phyloP scores from a whole-genome alignment of 2,329 filamentous ascomycete species.

The Zymoseptoria ardabiliae region DNA sequence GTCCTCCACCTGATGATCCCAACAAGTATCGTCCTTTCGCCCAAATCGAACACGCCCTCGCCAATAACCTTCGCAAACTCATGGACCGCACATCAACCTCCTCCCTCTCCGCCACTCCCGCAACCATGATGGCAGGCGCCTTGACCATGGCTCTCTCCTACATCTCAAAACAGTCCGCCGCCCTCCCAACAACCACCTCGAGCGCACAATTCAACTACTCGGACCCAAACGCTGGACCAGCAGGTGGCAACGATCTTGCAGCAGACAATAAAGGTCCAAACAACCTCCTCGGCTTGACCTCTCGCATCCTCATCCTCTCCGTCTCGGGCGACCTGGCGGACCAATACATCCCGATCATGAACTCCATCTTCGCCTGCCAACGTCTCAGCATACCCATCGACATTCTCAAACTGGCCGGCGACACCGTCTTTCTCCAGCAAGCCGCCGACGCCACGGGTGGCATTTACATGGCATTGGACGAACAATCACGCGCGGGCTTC shows the following conservation, averaged over 20 bases:
- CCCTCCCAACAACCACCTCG: slow-evolving; percentile 35
- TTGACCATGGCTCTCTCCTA: slow-evolving; percentile 82
- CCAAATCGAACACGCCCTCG: slow-evolving; percentile 73
- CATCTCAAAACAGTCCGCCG: slow-evolving; percentile 68
- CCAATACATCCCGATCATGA: slow-evolving; percentile 98
- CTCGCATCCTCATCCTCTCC: slow-evolving; percentile 81
- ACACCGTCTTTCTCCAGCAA: slow-evolving; percentile 90
- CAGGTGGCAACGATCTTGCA: slow-evolving; percentile 47
- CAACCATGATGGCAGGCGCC: slow-evolving; percentile 84
- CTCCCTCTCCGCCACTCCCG: slow-evolving; percentile 61
- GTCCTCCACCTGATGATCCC: slow-evolving; percentile 41
- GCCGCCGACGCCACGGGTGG: slow-evolving; percentile 68
- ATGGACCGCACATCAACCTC: slow-evolving; percentile 59
- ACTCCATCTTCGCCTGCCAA: slow-evolving; percentile 91
- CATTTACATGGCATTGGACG: slow-evolving; percentile 54
- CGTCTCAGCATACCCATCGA: slow-evolving; percentile 84
- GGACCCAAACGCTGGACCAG: slow-evolving; percentile 37
- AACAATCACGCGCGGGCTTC: slow-evolving; percentile 47
- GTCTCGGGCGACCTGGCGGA: slow-evolving; percentile 81
- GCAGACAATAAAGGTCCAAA: slow-evolving; percentile 33
- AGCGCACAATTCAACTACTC: slow-evolving; percentile 55
- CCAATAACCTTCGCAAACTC: slow-evolving; percentile 65
- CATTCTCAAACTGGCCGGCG: slow-evolving; percentile 75
- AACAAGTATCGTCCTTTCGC: slow-evolving; percentile 95
- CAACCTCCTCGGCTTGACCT: slow-evolving; percentile 51